These are phyloP conservation scores for Ophiostoma ips DNA, from an alignment of 2,329 filamentous ascomycete genomes.

Conservation along the genomic window DNA sequence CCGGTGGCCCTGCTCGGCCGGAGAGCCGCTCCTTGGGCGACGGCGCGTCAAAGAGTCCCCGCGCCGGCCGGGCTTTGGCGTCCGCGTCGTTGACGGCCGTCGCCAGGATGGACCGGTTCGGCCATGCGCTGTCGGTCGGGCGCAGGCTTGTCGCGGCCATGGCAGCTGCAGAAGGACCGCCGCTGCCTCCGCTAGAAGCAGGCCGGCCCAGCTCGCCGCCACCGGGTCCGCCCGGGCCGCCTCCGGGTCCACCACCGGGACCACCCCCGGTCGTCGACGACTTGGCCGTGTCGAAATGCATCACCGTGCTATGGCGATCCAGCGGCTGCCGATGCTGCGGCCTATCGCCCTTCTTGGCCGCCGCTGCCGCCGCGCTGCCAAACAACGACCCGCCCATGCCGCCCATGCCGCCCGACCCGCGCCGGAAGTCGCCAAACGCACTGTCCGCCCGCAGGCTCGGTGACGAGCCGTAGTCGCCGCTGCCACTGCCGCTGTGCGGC, in stretches of 20 bases:
- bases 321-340: slow-evolving; percentile 16
- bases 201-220: slow-evolving; percentile 18
- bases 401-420: slow-evolving; percentile 14
- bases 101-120: slow-evolving; percentile 25
- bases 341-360: slow-evolving; percentile 24
- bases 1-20: neutral
- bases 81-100: slow-evolving; percentile 19
- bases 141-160: neutral
- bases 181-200: neutral
- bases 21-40: neutral
- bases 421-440: slow-evolving; percentile 18
- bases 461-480: neutral
- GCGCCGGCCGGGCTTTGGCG: slow-evolving; percentile 30
- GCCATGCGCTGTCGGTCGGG: neutral
- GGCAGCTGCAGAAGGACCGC: neutral
- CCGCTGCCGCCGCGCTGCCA: slow-evolving; percentile 24
- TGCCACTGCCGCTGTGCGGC: neutral
- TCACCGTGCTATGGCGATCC: slow-evolving; percentile 7
- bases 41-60: slow-evolving; percentile 5
- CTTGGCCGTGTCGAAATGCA: slow-evolving; percentile 2
- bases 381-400: slow-evolving; percentile 16
- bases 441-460: neutral
- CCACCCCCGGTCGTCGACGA: too few species aligned
- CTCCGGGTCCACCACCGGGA: slow-evolving; percentile 15
- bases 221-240: slow-evolving; percentile 19